Conservation (phyloP, 75 land plant genomes). For the Chamaecyparis obtusa region DNA sequence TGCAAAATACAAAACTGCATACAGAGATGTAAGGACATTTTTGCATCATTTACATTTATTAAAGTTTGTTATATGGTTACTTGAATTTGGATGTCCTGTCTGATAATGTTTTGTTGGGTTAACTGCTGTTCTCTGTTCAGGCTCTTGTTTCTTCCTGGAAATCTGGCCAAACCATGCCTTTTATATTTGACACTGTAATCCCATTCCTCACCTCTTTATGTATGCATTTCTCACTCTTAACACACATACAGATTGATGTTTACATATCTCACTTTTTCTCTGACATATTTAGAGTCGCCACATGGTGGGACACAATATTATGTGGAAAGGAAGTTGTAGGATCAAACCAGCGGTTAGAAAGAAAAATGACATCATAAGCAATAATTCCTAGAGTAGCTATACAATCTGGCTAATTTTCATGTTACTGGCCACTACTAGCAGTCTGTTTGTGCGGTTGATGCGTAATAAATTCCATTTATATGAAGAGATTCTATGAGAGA, state of each 20-base stretch:
- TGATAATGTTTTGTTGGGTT: not conserved
- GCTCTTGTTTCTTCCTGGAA: conserved; percentile 91
- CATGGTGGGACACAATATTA: not conserved
- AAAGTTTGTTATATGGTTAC: not conserved
- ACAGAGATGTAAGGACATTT: conserved; percentile 49
- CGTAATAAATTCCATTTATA: too few species aligned
- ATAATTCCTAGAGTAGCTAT: too few species aligned
- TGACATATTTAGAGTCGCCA: not conserved
- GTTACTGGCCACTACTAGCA: not conserved
- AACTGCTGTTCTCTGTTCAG: conserved; percentile 34
- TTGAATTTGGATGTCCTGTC: not conserved
- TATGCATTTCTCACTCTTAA: not conserved
- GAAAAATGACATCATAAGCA: not conserved
- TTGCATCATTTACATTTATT: not conserved
- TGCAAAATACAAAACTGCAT: conserved; percentile 47
- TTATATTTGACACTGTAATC: conserved; percentile 89
- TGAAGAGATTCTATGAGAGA: too few species aligned
- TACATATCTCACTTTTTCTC: not conserved
- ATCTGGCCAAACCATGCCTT: conserved; percentile 92
- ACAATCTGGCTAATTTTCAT: not conserved
- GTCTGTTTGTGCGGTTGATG: too few species aligned
- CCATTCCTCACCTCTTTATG: not conserved
- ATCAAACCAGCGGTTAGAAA: not conserved
- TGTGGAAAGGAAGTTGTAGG: not conserved
- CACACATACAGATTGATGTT: not conserved